These are phyloP conservation scores for Mortierella sp. DNA, from an alignment of 371 early-diverging fungal species.

Conservation along the genomic window DNA sequence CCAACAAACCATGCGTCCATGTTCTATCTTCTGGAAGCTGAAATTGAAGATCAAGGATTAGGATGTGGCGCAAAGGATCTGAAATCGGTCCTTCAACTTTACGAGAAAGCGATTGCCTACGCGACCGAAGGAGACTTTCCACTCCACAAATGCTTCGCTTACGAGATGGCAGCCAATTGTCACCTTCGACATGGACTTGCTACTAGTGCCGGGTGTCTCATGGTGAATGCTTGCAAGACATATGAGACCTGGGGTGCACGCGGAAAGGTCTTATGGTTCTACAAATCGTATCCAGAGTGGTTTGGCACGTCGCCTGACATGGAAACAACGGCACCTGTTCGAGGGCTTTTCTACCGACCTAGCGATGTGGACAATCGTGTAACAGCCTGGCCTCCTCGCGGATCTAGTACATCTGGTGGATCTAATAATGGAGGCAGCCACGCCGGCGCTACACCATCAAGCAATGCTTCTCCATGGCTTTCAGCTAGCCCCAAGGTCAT, in stretches of 20 bases:
- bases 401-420: not conserved
- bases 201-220: slow-evolving; percentile 26
- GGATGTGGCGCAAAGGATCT: slow-evolving; percentile 13
- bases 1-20: slow-evolving; percentile 46
- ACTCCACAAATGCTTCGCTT: slow-evolving; percentile 31
- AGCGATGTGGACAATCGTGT: slow-evolving; percentile 2
- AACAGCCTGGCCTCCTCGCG: not conserved
- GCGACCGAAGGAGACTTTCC: slow-evolving; percentile 37
- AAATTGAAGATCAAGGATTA: slow-evolving; percentile 35
- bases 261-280: slow-evolving; percentile 33
- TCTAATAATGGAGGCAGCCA: not conserved
- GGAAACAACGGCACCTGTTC: slow-evolving; percentile 4
- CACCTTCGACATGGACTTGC: slow-evolving; percentile 37
- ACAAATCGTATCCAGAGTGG: slow-evolving; percentile 30
- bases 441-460: slow-evolving; percentile 5
- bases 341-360: slow-evolving; percentile 32
- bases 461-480: slow-evolving; percentile 31
- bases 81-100: slow-evolving; percentile 22
- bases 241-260: slow-evolving; percentile 41
- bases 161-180: slow-evolving; percentile 35
- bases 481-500: slow-evolving; percentile 20
- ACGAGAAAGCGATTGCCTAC: slow-evolving; percentile 42
- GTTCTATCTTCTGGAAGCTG: slow-evolving; percentile 44
- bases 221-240: slow-evolving; percentile 30
- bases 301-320: slow-evolving; percentile 23